A percentile compares a stretch with the other conserved stretches of the same genome.
Evolutionary conservation across 345 rosid species (phyloP).

Genomic region (Salix koriyanagi): DNA sequence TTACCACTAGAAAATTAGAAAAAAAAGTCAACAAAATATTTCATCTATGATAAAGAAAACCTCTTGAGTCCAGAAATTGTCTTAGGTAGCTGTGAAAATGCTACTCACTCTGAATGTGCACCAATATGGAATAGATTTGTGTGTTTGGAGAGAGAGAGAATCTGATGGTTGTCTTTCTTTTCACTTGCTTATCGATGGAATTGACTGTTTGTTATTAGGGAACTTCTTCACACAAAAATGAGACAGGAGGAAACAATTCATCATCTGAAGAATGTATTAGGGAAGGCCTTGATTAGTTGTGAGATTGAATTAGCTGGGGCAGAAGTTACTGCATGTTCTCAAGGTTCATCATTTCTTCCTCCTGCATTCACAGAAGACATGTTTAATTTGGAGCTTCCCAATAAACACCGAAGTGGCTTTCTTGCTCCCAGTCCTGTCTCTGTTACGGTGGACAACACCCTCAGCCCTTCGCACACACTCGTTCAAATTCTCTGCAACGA

Average conservation of each 20-base stretch:
- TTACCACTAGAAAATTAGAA: too few species aligned
- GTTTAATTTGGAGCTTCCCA: constrained; percentile 45
- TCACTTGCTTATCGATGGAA: not conserved
- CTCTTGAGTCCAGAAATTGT: not conserved
- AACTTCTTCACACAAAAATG: constrained; percentile 42
- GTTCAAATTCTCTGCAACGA: constrained; percentile 57
- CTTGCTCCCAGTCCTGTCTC: constrained; percentile 34
- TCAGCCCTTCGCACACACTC: constrained; percentile 62
- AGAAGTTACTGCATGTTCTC: constrained; percentile 55
- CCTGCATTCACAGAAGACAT: constrained; percentile 45
- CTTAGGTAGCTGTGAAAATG: not conserved
- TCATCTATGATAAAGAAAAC: too few species aligned
- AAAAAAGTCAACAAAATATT: too few species aligned
- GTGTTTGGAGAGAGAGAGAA: not conserved
- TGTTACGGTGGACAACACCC: constrained; percentile 45
- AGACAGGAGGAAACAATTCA: constrained; percentile 47
- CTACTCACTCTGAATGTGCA: not conserved
- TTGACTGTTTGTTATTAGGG: constrained; percentile 27
- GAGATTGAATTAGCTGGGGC: constrained; percentile 56
- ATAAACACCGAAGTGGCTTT: constrained; percentile 29
- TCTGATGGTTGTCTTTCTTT: not conserved
- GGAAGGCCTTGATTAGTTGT: constrained; percentile 52
- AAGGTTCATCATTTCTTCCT: constrained; percentile 54
- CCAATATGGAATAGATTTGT: not conserved
- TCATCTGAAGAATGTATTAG: constrained; percentile 37